Base-by-base conservation (phyloP, 179 eudicot species). In the Silene noctiflora region DNA sequence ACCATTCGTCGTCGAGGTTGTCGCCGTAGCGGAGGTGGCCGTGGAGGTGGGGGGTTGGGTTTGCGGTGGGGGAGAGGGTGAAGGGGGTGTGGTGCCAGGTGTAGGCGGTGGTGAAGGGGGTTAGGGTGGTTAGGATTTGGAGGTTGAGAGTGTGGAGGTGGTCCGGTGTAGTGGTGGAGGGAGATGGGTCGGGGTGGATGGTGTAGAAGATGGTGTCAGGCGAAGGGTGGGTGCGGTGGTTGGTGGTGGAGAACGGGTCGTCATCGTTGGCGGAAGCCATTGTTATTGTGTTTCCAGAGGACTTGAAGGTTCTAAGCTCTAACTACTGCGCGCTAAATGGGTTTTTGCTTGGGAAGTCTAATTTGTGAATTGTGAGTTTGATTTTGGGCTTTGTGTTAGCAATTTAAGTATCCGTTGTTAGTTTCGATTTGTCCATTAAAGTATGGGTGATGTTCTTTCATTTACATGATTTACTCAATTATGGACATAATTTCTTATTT, bases 1-100 rank as follows among this genome's bases (percentile, higher is more conserved):
- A 95, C 99, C 99, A 95, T 77, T 94, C 98, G 76, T 94, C 98
- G 69, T 92, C 93, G 27, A 94, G 85, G 77, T 89, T 91, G 81
- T 94, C 96, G 65, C 96, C 95, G 82, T 70, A 92, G 17, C 85
- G 86, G 81, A 94, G 81, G 55, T 84, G 80, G 67, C 96, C 97
- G 75, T 86, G 88, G 73, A 94, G 91, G 81, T 91, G 95, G 0
- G 29, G n/a, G n/a, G n/a, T n/a, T n/a, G n/a, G n/a, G n/a, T n/a
- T 22, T 24, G 20, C 5, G 14, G 79, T 1, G 78, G 78, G 20
- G 44, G 77, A 48, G 3, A 92, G 92, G 10, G 90, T 81, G 85
- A 94, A 94, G 51, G 96, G 92, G 0, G 87, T 78, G 87, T 94
- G 98, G 51, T 92, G 97, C 88, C 88, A 94, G 25, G 88, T 78